Conservation (phyloP, 345 rosid species). For the Dimocarpus longan region DNA sequence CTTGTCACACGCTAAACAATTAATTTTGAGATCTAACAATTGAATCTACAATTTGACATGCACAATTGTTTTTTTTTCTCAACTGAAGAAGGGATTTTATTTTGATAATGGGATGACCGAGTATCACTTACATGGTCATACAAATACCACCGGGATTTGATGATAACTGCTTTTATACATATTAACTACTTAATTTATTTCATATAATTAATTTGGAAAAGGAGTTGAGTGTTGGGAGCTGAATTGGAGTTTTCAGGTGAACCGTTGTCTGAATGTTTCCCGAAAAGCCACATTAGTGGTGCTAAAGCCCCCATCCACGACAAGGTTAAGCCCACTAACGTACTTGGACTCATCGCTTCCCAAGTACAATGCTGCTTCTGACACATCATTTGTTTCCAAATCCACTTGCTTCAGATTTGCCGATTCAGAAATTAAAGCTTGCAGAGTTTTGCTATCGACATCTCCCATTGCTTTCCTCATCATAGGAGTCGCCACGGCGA, state of each 20-base stretch:
- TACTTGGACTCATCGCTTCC: slow-evolving; percentile 41
- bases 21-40: too few species aligned
- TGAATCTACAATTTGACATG: too few species aligned
- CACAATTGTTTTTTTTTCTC: too few species aligned
- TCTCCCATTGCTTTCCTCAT: slow-evolving; percentile 24
- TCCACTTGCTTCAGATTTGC: slow-evolving; percentile 41
- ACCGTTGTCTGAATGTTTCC: slow-evolving; percentile 27
- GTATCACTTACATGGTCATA: too few species aligned
- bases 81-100: too few species aligned
- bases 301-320: slow-evolving; percentile 52
- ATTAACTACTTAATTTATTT: too few species aligned
- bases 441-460: slow-evolving; percentile 23
- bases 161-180: too few species aligned
- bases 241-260: slow-evolving; percentile 14
- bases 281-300: slow-evolving; percentile 16
- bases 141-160: too few species aligned
- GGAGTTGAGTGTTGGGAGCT: not conserved
- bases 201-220: not conserved
- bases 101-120: too few species aligned
- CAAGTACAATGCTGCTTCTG: slow-evolving; percentile 46
- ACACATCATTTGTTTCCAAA: slow-evolving; percentile 37
- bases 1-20: too few species aligned
- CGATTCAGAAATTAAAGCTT: slow-evolving; percentile 28
- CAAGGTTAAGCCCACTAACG: slow-evolving; percentile 45
- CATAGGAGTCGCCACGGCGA: slow-evolving; percentile 41